Evolutionary conservation across 2,329 filamentous ascomycete species (phyloP).

Genomic region (Uncinocarpus reesii): DNA sequence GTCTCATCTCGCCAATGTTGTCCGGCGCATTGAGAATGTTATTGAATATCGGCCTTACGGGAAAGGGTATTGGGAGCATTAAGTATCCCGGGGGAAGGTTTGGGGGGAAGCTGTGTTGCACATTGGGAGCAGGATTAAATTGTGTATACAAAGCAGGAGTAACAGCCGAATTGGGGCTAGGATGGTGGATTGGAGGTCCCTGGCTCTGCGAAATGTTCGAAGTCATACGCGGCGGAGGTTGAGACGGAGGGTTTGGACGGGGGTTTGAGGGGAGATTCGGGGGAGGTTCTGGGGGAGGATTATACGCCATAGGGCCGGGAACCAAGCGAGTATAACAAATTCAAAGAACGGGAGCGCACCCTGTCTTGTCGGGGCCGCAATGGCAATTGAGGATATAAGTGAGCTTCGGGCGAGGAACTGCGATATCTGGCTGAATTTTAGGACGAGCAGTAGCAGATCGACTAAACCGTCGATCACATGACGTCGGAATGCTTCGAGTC

Average conservation of each 20-base stretch:
- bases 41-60: conserved; percentile 7
- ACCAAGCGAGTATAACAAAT: background rate
- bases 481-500: background rate
- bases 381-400: background rate
- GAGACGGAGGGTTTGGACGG: background rate
- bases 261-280: background rate
- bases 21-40: conserved; percentile 11
- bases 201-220: background rate
- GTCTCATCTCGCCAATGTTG: conserved; percentile 10
- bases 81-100: conserved; percentile 7
- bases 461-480: conserved; percentile 11
- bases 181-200: background rate
- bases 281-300: background rate
- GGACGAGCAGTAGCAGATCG: background rate
- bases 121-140: background rate
- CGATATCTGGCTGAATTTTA: conserved; percentile 4
- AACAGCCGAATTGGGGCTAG: background rate
- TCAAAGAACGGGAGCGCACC: no score
- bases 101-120: background rate
- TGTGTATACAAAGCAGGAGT: background rate
- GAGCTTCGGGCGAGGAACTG: no score
- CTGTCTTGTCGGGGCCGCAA: no score
- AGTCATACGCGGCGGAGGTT: background rate
- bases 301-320: background rate
- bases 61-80: conserved; percentile 8